Evolutionary conservation across 2,329 filamentous ascomycete species (phyloP).

Genomic region (Pseudogymnoascus sp.): DNA sequence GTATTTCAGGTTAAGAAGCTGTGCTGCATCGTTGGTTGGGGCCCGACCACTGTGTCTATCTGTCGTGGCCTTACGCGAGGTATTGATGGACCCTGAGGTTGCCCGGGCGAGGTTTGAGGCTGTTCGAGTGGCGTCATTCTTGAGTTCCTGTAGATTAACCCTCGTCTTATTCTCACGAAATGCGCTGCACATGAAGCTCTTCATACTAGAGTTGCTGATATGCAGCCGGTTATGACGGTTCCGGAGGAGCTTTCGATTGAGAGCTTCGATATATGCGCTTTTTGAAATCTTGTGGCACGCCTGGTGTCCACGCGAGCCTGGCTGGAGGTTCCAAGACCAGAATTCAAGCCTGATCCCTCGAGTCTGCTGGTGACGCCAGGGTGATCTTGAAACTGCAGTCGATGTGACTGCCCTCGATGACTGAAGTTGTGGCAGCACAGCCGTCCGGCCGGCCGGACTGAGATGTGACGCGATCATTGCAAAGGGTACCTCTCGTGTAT

Average conservation of each 20-base stretch:
- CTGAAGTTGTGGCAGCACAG: slow-evolving; percentile 11
- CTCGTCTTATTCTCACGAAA: slow-evolving; percentile 28
- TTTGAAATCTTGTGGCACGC: slow-evolving; percentile 35
- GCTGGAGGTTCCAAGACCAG: slow-evolving; percentile 38
- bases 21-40: slow-evolving; percentile 21
- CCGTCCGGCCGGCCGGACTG: slow-evolving; percentile 17
- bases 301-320: slow-evolving; percentile 36
- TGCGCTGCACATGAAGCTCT: slow-evolving; percentile 36
- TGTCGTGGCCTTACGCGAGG: background rate
- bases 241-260: slow-evolving; percentile 40
- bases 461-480: slow-evolving; percentile 25
- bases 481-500: slow-evolving; percentile 6
- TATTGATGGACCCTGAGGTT: slow-evolving; percentile 1
- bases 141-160: slow-evolving; percentile 15
- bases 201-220: slow-evolving; percentile 27
- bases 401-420: slow-evolving; percentile 12
- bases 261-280: slow-evolving; percentile 38
- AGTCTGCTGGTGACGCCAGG: slow-evolving; percentile 30
- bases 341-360: slow-evolving; percentile 42
- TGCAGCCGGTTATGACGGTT: slow-evolving; percentile 35
- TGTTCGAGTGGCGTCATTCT: background rate
- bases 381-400: slow-evolving; percentile 14
- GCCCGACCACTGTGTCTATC: slow-evolving; percentile 1
- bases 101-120: slow-evolving; percentile 1
- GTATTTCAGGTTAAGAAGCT: slow-evolving; percentile 29